A percentile compares a stretch with the other conserved stretches of the same genome.
These are phyloP conservation scores for Auricularia auricula-judae DNA, from an alignment of 768 basidiomycete genomes.

Conservation along the genomic window DNA sequence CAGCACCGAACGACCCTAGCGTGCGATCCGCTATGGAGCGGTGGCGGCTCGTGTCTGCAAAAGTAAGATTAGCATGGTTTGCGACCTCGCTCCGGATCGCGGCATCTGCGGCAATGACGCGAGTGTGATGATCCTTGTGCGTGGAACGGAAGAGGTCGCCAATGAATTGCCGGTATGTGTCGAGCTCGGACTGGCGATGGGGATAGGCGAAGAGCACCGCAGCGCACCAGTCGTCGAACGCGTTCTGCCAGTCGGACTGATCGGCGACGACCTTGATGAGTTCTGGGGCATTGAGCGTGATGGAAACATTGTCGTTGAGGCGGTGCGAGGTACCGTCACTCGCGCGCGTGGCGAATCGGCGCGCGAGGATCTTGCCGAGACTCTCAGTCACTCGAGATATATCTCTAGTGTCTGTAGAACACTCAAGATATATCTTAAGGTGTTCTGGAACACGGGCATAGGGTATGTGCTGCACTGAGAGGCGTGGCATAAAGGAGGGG, in stretches of 20 bases:
- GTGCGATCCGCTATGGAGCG: neutral
- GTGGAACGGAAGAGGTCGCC: neutral
- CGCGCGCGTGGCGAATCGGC: neutral
- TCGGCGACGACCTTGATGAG: neutral
- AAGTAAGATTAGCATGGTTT: neutral
- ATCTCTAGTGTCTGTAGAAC: too few species aligned
- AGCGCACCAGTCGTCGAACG: neutral
- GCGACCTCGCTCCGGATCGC: neutral
- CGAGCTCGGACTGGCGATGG: neutral
- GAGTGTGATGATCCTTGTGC: neutral
- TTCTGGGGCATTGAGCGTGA: neutral
- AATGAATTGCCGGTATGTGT: neutral
- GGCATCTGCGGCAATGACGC: neutral
- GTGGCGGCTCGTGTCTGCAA: neutral
- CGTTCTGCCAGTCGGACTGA: neutral
- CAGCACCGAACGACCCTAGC: neutral
- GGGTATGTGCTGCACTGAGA: too few species aligned
- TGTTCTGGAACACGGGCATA: too few species aligned
- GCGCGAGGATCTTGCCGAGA: neutral
- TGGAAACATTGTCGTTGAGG: neutral
- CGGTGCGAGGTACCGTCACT: neutral
- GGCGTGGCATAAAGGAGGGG: too few species aligned
- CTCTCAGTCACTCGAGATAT: too few species aligned
- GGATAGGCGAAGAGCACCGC: neutral
- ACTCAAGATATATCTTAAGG: too few species aligned